Conservation (phyloP, 768 basidiomycete species). For the Cyclocybe cylindracea region DNA sequence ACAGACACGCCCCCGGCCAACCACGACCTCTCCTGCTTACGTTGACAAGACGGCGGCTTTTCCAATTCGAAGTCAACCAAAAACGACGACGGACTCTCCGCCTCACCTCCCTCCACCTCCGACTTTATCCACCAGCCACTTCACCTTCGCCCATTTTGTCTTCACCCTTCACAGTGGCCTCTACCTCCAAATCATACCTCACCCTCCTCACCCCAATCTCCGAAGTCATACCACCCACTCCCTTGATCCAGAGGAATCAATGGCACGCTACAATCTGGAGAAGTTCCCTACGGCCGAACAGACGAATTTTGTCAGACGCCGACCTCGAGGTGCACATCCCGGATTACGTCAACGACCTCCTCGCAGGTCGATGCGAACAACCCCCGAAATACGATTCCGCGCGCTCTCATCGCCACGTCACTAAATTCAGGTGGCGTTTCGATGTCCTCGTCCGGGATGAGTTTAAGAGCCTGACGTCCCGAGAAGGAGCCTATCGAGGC, state of each 20-base stretch:
- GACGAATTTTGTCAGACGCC: slow-evolving; percentile 39
- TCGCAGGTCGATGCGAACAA: slow-evolving; percentile 37
- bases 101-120: background rate
- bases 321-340: slow-evolving; percentile 35
- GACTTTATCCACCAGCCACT: background rate
- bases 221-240: slow-evolving; percentile 26
- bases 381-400: background rate
- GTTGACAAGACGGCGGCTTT: background rate
- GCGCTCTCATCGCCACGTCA: background rate
- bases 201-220: background rate
- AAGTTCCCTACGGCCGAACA: slow-evolving; percentile 30
- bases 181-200: background rate
- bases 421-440: background rate
- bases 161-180: background rate
- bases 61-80: background rate
- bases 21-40: slow-evolving; percentile 2
- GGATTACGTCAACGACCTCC: slow-evolving; percentile 44
- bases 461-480: background rate
- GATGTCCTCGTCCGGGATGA: background rate
- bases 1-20: slow-evolving; percentile 9
- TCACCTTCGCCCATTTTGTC: background rate
- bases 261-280: slow-evolving; percentile 39
- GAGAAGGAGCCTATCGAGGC: background rate
- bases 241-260: slow-evolving; percentile 16
- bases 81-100: background rate